A percentile compares a stretch with the other conserved stretches of the same genome.
phyloP scores from a whole-genome alignment of 1,284 basidiomycete species.

The Sphaerobolus stellatus region DNA sequence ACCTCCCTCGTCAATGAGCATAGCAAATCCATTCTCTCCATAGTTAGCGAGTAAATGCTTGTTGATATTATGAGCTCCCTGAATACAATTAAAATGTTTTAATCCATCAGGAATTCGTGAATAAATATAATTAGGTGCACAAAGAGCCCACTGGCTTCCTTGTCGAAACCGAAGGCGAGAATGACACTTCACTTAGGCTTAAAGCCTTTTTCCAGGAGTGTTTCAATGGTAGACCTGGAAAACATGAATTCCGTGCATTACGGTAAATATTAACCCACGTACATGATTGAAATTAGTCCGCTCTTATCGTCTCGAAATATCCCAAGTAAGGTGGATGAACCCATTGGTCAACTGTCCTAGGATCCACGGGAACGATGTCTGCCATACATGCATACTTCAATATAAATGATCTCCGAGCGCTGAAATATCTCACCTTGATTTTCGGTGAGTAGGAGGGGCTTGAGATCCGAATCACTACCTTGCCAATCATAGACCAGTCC shows the following conservation, averaged over 20 bases:
- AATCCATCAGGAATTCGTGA: conserved; percentile 14
- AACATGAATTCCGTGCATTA: conserved; percentile 31
- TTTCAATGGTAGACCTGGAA: conserved; percentile 50
- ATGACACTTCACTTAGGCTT: conserved; percentile 54
- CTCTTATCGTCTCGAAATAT: conserved; percentile 63
- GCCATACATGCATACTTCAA: background rate
- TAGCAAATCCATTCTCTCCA: conserved; percentile 57
- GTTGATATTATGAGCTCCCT: conserved; percentile 55
- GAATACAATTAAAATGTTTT: conserved; percentile 1
- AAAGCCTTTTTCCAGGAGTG: conserved; percentile 52
- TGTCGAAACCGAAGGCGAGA: conserved; percentile 70
- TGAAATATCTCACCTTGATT: conserved; percentile 61
- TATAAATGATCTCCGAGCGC: conserved; percentile 2
- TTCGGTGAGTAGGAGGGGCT: conserved; percentile 64
- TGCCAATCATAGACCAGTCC: conserved; percentile 65
- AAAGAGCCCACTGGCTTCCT: conserved; percentile 56
- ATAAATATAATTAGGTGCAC: conserved; percentile 23
- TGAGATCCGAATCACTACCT: conserved; percentile 54
- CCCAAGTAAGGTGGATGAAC: conserved; percentile 54
- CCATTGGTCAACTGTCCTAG: conserved; percentile 54
- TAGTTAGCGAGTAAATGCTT: conserved; percentile 51
- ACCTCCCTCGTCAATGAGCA: conserved; percentile 63
- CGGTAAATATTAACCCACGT: conserved; percentile 18
- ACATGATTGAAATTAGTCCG: conserved; percentile 58
- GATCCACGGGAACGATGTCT: conserved; percentile 61